These are phyloP conservation scores for Juncus effusus DNA, from an alignment of 176 grass and related monocot genomes.

Conservation along the genomic window DNA sequence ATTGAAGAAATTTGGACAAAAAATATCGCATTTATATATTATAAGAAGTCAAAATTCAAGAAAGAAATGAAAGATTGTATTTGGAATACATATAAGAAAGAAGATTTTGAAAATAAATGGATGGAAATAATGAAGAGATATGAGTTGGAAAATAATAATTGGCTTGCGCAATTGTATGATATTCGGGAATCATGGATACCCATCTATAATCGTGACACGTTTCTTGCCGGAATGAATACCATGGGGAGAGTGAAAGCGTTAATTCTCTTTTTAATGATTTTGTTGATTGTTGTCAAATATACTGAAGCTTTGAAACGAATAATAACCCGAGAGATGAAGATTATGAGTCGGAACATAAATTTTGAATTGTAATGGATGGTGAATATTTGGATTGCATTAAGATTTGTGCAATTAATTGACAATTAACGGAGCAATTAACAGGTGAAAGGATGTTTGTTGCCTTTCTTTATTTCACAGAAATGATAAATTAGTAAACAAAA, in stretches of 20 bases:
- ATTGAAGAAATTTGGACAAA: background rate
- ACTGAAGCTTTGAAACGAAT: background rate
- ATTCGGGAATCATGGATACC: background rate
- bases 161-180: background rate
- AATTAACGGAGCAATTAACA: too few species aligned
- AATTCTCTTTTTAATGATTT: constrained; percentile 1
- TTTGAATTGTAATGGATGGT: too few species aligned
- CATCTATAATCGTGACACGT: background rate
- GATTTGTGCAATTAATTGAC: too few species aligned
- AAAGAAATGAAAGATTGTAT: background rate
- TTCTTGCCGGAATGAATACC: too few species aligned
- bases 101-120: constrained; percentile 14
- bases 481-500: too few species aligned
- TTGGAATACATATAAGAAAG: background rate
- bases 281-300: background rate
- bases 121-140: background rate
- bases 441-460: too few species aligned
- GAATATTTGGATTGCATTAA: too few species aligned
- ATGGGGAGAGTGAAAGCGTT: constrained; percentile 7
- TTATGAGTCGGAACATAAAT: too few species aligned
- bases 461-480: too few species aligned
- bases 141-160: background rate
- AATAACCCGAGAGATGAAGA: too few species aligned
- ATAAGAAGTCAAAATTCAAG: background rate
- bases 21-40: too few species aligned